Conservation (phyloP, 2,329 filamentous ascomycete species). For the Geosmithia morbida region DNA sequence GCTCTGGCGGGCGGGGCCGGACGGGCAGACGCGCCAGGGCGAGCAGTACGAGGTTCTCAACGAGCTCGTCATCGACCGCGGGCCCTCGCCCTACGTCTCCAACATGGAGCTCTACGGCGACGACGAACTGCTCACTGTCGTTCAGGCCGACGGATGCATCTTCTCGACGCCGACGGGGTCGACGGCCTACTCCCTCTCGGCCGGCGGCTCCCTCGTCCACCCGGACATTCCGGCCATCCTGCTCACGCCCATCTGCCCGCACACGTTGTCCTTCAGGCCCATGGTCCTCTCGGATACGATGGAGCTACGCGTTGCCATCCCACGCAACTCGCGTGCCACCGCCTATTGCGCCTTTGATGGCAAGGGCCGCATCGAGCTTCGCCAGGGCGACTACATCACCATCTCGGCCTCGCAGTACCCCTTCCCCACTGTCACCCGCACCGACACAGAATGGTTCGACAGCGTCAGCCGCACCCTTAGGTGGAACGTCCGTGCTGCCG, state of each 20-base stretch:
- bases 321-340: conserved; percentile 71
- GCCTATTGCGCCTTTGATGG: conserved; percentile 97
- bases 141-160: conserved; percentile 95
- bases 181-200: conserved; percentile 91
- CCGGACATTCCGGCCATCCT: conserved; percentile 95
- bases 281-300: conserved; percentile 97
- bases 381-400: conserved; percentile 88
- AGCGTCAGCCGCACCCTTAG: conserved; percentile 81
- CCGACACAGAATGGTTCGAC: conserved; percentile 90
- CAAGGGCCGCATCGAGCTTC: conserved; percentile 86
- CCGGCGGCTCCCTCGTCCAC: conserved; percentile 88
- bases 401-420: conserved; percentile 94
- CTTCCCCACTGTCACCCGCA: conserved; percentile 88
- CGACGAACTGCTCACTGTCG: conserved; percentile 84
- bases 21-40: conserved; percentile 51
- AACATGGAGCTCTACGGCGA: conserved; percentile 95
- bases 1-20: conserved; percentile 61
- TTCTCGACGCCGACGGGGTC: conserved; percentile 92
- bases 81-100: conserved; percentile 91
- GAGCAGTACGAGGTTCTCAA: conserved; percentile 98
- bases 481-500: conserved; percentile 88
- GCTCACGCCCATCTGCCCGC: conserved; percentile 92
- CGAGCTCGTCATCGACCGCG: conserved; percentile 94
- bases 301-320: conserved; percentile 78
- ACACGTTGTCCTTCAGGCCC: conserved; percentile 90